phyloP scores from a whole-genome alignment of 192 early-diverging fungal species.

The Spinellus fusiger region DNA sequence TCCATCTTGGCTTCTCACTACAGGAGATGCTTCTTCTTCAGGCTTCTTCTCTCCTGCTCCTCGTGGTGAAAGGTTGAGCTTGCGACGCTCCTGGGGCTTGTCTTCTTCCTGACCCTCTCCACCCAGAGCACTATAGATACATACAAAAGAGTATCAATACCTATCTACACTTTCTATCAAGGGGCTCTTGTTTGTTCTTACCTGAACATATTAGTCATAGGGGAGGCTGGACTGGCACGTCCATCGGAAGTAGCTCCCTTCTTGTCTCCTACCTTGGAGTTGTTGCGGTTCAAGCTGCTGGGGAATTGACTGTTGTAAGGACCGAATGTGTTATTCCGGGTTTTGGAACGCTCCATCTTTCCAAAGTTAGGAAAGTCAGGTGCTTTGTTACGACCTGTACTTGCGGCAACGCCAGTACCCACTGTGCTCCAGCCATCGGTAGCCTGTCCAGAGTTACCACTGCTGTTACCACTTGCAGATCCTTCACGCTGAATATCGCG shows the following conservation, averaged over 20 bases:
- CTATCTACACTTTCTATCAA: no score
- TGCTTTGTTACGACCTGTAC: conserved; percentile 53
- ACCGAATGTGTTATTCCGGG: conserved; percentile 45
- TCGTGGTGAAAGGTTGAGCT: conserved; percentile 26
- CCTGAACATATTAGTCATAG: conserved; percentile 32
- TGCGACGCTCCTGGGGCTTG: conserved; percentile 16
- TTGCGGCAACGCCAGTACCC: conserved; percentile 26
- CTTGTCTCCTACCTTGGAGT: conserved; percentile 19
- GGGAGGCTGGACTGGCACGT: conserved; percentile 12
- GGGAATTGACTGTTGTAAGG: conserved; percentile 29
- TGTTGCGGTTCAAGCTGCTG: conserved; percentile 10
- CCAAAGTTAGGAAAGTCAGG: conserved; percentile 76
- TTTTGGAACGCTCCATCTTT: conserved; percentile 54
- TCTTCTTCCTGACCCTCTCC: conserved; percentile 22
- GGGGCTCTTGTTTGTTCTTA: no score
- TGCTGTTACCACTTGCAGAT: conserved; percentile 23
- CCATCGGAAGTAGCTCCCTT: conserved; percentile 10
- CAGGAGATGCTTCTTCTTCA: neutral
- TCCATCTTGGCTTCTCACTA: conserved; percentile 14
- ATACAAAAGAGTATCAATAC: no score
- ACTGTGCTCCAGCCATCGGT: conserved; percentile 71
- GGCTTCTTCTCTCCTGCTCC: neutral
- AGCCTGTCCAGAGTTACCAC: conserved; percentile 36
- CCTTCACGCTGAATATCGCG: conserved; percentile 28
- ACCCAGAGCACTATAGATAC: conserved; percentile 18